These are phyloP conservation scores for Agastache rugosa DNA, from an alignment of 257 asterid genomes.

Conservation along the genomic window DNA sequence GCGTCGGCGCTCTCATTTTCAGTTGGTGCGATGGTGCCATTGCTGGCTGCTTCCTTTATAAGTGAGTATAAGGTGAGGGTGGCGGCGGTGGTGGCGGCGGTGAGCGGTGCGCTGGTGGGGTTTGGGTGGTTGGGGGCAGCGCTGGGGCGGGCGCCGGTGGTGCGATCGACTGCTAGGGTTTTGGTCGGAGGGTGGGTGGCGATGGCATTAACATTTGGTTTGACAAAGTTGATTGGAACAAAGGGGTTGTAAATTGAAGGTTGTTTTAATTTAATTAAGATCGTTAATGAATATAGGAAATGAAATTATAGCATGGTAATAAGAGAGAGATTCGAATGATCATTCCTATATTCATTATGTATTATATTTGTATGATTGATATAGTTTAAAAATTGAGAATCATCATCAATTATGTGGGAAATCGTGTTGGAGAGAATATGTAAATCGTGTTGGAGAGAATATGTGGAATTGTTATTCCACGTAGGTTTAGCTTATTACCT, in stretches of 20 bases:
- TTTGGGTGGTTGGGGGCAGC: slow-evolving; percentile 82
- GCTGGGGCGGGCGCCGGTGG: slow-evolving; percentile 65
- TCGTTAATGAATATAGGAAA: neutral
- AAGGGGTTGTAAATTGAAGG: slow-evolving; percentile 42
- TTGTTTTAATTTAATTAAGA: neutral
- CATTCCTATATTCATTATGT: neutral
- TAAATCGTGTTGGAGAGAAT: neutral
- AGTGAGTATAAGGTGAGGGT: slow-evolving; percentile 66
- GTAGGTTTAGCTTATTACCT: neutral
- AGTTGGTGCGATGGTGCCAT: slow-evolving; percentile 76
- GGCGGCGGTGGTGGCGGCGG: slow-evolving; percentile 64
- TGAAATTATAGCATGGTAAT: neutral
- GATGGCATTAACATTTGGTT: slow-evolving; percentile 80
- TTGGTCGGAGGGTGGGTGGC: slow-evolving; percentile 90
- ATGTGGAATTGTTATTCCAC: neutral
- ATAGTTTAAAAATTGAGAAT: neutral
- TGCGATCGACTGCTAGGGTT: slow-evolving; percentile 62
- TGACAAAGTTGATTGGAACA: slow-evolving; percentile 76
- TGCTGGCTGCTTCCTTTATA: slow-evolving; percentile 76
- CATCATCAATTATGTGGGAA: too few species aligned
- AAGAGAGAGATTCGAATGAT: too few species aligned
- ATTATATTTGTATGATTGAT: neutral
- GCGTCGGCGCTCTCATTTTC: slow-evolving; percentile 83
- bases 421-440: neutral
- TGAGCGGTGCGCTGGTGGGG: slow-evolving; percentile 58